phyloP scores from a whole-genome alignment of 129 eudicot species.

The Artemisia argyi region DNA sequence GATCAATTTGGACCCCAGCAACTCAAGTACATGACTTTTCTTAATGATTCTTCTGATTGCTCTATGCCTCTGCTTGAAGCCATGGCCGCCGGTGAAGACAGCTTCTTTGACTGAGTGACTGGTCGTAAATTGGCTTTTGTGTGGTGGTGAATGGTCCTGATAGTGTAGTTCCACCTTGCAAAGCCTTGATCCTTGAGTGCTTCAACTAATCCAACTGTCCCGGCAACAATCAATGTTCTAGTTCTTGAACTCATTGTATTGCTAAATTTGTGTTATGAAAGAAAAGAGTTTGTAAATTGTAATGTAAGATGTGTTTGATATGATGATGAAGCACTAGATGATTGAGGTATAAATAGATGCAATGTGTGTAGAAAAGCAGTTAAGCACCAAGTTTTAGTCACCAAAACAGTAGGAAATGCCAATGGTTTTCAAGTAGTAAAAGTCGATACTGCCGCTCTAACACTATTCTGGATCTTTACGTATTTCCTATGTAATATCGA shows the following conservation, averaged over 20 bases:
- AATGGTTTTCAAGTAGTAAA: background rate
- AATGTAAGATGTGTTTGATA: background rate
- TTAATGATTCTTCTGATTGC: background rate
- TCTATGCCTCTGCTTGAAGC: too few relatives aligned
- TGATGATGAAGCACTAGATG: background rate
- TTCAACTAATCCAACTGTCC: constrained; percentile 49
- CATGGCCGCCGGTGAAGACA: constrained; percentile 26
- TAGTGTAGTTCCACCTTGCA: constrained; percentile 63
- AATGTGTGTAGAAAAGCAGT: background rate
- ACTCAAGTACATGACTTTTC: constrained; percentile 40
- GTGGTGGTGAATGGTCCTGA: constrained; percentile 47
- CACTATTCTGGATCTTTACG: background rate
- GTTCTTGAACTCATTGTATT: constrained; percentile 32
- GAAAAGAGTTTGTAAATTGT: background rate
- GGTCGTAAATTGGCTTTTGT: constrained; percentile 45
- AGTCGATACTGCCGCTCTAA: background rate
- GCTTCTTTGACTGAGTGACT: constrained; percentile 31
- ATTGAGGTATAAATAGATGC: background rate
- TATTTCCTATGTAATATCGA: background rate
- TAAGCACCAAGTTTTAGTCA: background rate
- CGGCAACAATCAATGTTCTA: constrained; percentile 47
- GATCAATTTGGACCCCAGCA: constrained; percentile 29
- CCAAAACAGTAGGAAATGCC: background rate
- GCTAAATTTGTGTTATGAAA: background rate
- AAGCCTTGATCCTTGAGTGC: constrained; percentile 67